Evolutionary conservation across 2,329 filamentous ascomycete genomes (phyloP).

Genomic region (Chaetomium globosum): DNA sequence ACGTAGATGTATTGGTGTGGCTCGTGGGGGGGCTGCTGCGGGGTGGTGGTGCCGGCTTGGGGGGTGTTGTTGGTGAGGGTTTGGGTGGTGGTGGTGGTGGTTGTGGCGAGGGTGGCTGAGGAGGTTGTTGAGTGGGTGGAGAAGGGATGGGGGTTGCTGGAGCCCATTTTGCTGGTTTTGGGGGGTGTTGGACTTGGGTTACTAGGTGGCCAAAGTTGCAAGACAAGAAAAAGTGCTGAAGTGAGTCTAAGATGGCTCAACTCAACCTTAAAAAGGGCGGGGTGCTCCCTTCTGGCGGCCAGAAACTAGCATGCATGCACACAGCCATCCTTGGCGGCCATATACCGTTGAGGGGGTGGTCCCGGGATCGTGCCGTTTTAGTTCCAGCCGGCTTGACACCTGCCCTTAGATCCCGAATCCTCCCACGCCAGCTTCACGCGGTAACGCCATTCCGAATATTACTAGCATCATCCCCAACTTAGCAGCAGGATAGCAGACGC

Average conservation of each 20-base stretch:
- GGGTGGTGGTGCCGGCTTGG: background rate
- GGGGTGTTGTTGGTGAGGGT: background rate
- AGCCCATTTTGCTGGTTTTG: background rate
- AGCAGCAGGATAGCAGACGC: background rate
- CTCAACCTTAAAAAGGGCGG: too few species aligned
- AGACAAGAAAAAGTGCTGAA: too few species aligned
- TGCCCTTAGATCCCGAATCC: too few species aligned
- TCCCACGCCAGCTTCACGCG: too few species aligned
- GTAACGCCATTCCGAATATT: background rate
- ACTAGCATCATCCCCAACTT: background rate
- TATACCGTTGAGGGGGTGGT: background rate
- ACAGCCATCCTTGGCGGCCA: conserved; percentile 13
- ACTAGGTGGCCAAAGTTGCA: too few species aligned
- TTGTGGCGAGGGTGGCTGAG: background rate
- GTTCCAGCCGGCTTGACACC: too few species aligned
- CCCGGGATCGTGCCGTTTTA: background rate
- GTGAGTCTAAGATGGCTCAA: too few species aligned
- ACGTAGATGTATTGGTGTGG: conserved; percentile 24
- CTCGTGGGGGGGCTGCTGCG: background rate
- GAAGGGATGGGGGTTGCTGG: background rate
- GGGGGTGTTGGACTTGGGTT: background rate
- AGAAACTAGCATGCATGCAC: background rate
- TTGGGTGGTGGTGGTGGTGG: background rate
- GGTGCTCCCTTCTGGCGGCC: too few species aligned
- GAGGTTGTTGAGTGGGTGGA: conserved; percentile 4